Base-by-base conservation (phyloP, 2,329 filamentous ascomycete genomes). In the Botrytis aclada region DNA sequence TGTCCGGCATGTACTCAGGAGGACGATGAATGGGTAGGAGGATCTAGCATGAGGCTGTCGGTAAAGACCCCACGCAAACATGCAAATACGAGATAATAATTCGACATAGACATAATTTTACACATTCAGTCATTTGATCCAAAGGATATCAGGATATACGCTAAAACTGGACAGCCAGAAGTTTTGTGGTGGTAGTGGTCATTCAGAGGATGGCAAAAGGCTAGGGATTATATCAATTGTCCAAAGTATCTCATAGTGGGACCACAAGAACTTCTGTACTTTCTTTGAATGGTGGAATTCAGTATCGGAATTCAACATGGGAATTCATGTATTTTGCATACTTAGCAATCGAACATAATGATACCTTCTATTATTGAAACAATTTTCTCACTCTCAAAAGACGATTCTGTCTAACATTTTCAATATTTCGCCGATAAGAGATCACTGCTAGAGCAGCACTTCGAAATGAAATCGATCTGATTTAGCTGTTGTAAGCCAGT, bases 1-100 rank as follows among this genome's bases (percentile, higher is more conserved):
- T 51, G 43, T 20, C 63, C 43, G 25, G 63, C 63, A 37, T 65
- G 43, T 22, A n/a, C 14, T 51, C 43, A 65, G 25, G 63, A 45
- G 18, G 63, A 65, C 18, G 32, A 65, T 47, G 63, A 65, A 37
- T 65, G 63, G 32, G 63, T 37, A 2, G 63, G 43, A 65, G 43
- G 63, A n/a, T 65, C 43, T n/a, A 65, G 63, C 34, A 65, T 51
- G 63, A 65, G 63, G 25, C 43, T 65, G 32, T 65, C 63, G 43
- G 63, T 65, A 65, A 65, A 65, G 0, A 47, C 32, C 25, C 63
- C 43, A 37, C 12, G 32, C 51, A 20, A 32, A 14, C 18, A 51
- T 10, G 14, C 7, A 34, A 14, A 25, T 37, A 45, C 3, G 14
- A 51, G 64, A 66, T 66, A 66, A 51, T 39, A 54, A 66, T 29